A percentile compares a stretch with the other conserved stretches of the same genome.
These are phyloP conservation scores for Phaeomoniella chlamydospora DNA, from an alignment of 2,329 filamentous ascomycete species.

Conservation along the genomic window DNA sequence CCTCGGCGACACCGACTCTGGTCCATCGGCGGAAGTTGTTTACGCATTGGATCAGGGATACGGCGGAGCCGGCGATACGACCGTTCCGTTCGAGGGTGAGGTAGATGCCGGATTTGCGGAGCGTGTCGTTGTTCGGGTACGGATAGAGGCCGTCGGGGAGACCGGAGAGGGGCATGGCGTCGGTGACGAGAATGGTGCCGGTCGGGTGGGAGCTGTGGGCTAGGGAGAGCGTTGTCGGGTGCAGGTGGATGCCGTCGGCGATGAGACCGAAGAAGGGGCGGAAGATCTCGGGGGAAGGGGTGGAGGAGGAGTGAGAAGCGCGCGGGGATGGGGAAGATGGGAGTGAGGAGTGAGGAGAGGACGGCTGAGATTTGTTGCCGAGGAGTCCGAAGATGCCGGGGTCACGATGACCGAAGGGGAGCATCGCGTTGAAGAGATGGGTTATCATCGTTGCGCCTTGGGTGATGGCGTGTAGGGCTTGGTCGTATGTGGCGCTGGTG, in stretches of 20 bases:
- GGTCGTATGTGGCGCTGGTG: slow-evolving; percentile 74
- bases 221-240: slow-evolving; percentile 77
- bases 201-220: slow-evolving; percentile 75
- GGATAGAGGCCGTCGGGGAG: slow-evolving; percentile 71
- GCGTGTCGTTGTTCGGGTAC: slow-evolving; percentile 62
- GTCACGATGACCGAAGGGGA: slow-evolving; percentile 77
- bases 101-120: slow-evolving; percentile 47
- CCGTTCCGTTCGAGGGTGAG: slow-evolving; percentile 66
- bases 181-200: slow-evolving; percentile 78
- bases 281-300: slow-evolving; percentile 5
- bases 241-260: slow-evolving; percentile 77
- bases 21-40: slow-evolving; percentile 70
- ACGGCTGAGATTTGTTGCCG: slow-evolving; percentile 39
- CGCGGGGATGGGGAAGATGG: slow-evolving; percentile 1
- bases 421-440: slow-evolving; percentile 90
- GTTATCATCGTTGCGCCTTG: slow-evolving; percentile 79
- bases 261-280: slow-evolving; percentile 77
- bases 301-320: slow-evolving; percentile 2
- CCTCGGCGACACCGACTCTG: slow-evolving; percentile 51
- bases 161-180: slow-evolving; percentile 79
- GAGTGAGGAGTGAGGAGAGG: slow-evolving; percentile 9
- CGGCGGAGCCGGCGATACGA: slow-evolving; percentile 56
- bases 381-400: slow-evolving; percentile 81
- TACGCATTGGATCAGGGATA: slow-evolving; percentile 63
- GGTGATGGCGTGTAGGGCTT: slow-evolving; percentile 56